phyloP scores from a whole-genome alignment of 2,329 filamentous ascomycete genomes.

The Colletotrichum chlorophyti region DNA sequence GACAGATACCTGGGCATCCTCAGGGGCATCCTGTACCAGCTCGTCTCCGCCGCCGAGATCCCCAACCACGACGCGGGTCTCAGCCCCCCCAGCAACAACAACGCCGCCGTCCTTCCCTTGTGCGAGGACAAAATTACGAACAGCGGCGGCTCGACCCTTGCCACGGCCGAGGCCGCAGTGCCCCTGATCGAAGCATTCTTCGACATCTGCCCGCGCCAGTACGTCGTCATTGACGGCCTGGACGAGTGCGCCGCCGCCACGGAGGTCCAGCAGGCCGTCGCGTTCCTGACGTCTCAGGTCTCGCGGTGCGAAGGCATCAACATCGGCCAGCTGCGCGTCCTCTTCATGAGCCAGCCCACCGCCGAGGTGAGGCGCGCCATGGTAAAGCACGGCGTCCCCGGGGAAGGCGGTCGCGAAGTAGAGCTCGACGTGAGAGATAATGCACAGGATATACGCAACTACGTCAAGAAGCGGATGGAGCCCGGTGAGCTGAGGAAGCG shows the following conservation, averaged over 20 bases:
- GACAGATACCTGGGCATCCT: constrained; percentile 38
- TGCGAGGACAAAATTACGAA: constrained; percentile 36
- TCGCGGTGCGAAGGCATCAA: constrained; percentile 30
- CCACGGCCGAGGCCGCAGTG: constrained; percentile 32
- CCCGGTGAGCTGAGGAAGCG: background rate
- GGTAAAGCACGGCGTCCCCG: constrained; percentile 12
- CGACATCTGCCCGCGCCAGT: constrained; percentile 36
- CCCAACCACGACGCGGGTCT: background rate
- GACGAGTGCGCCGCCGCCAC: constrained; percentile 44
- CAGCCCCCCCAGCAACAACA: constrained; percentile 1
- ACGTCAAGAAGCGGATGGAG: constrained; percentile 6
- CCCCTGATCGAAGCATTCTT: constrained; percentile 40
- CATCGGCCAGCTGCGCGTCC: constrained; percentile 35
- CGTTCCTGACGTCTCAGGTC: constrained; percentile 35
- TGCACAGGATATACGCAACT: constrained; percentile 10
- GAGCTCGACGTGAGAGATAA: constrained; percentile 31
- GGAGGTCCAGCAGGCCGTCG: constrained; percentile 37
- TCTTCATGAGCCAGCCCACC: constrained; percentile 41
- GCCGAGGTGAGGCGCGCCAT: constrained; percentile 36
- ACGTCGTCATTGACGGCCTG: constrained; percentile 51
- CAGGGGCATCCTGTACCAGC: constrained; percentile 41
- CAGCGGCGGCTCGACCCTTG: constrained; percentile 36
- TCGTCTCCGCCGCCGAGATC: constrained; percentile 29
- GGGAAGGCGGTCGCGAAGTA: constrained; percentile 38
- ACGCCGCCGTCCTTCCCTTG: constrained; percentile 36